phyloP scores from a whole-genome alignment of 495 filamentous ascomycete genomes.

The Penicillium crystallinum region DNA sequence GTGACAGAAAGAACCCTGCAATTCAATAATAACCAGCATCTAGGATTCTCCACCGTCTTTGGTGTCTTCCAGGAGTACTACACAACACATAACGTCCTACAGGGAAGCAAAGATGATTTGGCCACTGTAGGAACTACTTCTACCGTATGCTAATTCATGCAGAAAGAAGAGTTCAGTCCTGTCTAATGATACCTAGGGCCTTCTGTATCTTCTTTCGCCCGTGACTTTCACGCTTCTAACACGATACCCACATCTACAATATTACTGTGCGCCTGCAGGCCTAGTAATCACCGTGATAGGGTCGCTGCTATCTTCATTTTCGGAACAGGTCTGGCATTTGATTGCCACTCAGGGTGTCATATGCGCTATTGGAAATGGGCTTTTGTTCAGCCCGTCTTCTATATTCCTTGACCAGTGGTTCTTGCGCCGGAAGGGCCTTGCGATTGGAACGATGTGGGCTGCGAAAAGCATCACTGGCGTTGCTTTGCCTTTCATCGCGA shows the following conservation, averaged over 20 bases:
- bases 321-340: constrained; percentile 45
- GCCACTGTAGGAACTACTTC: constrained; percentile 49
- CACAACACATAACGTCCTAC: constrained; percentile 29
- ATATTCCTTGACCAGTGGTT: constrained; percentile 58
- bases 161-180: background rate
- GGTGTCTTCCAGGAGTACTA: constrained; percentile 49
- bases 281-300: constrained; percentile 36
- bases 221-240: constrained; percentile 46
- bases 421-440: constrained; percentile 45
- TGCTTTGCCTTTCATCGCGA: constrained; percentile 49
- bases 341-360: constrained; percentile 53
- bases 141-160: constrained; percentile 21
- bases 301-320: constrained; percentile 46
- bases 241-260: constrained; percentile 39
- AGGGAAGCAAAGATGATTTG: constrained; percentile 33
- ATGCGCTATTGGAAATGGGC: constrained; percentile 46
- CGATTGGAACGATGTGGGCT: constrained; percentile 52
- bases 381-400: constrained; percentile 48
- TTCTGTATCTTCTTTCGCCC: constrained; percentile 54
- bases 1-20: background rate
- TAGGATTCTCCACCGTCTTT: constrained; percentile 48
- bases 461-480: constrained; percentile 47
- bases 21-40: background rate
- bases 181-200: constrained; percentile 32
- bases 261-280: constrained; percentile 37